Base-by-base conservation (phyloP, 495 filamentous ascomycete genomes). In the Hyaloscypha bicolor region DNA sequence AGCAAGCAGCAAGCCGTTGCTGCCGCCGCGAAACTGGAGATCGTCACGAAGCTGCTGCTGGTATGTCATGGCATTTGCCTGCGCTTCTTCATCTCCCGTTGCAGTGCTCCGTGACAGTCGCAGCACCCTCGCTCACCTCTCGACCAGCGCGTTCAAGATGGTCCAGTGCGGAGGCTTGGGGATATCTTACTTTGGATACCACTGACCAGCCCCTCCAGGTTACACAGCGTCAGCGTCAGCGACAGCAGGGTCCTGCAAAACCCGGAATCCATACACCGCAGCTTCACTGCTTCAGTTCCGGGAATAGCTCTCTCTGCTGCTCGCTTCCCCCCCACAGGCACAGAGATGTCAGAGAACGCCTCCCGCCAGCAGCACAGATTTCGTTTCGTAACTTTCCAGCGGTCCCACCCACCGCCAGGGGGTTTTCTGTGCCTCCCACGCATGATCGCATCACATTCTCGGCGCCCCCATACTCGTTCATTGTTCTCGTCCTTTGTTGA, bases 351-450 rank as follows among this genome's bases (percentile, higher is more conserved):
- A n/a, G n/a, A n/a, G n/a, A n/a, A 52, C 59, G 66, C 66, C 66
- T 68, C 66, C 66, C 66, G 66, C 60, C 51, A 63, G 52, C 64
- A 60, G 42, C 37, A 45, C 35, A 60, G 31, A 22, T 68, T 63
- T 61, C 65, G 62, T 67, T 67, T 55, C 64, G 58, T 56, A 42
- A 56, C 57, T 32, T 32, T 55, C 21, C 52, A 22, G 14, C 6
- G 6, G 32, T 55, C 33, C 37, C 19, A 30, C 52, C 33, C 62
- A 59, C 2, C 29, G 56, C 11, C 31, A 6, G 11, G 8, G 56
- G 29, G 8, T 48, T 61, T 29, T 29, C 29, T 35, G 16, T n/a
- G 37, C 32, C 52, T 42, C 53, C 60, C 66, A 53, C 57, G 64
- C 57, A 48, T 55, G 21, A 42, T 19, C 57, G 64, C 57, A 48